Evolutionary conservation across 108 stramenopile species (phyloP).

Genomic region (Skeletonema costatum): DNA sequence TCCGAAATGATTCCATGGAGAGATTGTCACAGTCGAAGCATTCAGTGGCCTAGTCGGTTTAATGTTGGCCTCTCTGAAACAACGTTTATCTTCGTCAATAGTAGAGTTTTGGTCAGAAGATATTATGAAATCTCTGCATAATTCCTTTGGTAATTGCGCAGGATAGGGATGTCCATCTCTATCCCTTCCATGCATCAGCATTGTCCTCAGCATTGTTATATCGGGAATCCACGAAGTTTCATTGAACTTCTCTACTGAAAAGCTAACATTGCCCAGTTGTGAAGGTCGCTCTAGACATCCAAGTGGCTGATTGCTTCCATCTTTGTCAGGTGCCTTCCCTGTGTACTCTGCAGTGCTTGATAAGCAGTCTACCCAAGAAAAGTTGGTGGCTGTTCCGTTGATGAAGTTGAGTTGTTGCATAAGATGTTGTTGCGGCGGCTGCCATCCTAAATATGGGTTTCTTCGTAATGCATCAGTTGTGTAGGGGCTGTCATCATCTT

Average conservation of each 20-base stretch:
- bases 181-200: conserved; percentile 62
- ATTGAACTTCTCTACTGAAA: neutral
- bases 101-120: conserved; percentile 4
- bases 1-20: neutral
- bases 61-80: conserved; percentile 32
- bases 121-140: conserved; percentile 61
- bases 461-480: conserved; percentile 26
- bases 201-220: conserved; percentile 70
- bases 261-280: neutral
- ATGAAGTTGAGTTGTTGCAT: too few relatives aligned
- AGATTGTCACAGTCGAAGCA: neutral
- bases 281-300: neutral
- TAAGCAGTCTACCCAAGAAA: conserved; percentile 70
- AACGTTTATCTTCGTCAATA: conserved; percentile 41
- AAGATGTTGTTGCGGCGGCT: conserved; percentile 34
- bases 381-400: conserved; percentile 5
- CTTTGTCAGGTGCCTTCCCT: conserved; percentile 11
- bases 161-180: conserved; percentile 70
- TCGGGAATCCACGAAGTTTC: conserved; percentile 64
- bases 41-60: conserved; percentile 37
- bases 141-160: conserved; percentile 55
- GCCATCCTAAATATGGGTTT: conserved; percentile 73
- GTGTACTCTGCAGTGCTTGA: conserved; percentile 38
- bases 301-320: conserved; percentile 4
- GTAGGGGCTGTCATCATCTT: conserved; percentile 15